Evolutionary conservation across 1,284 basidiomycete species (phyloP), one percentile per base, ranked within the genome.

Genomic region (Testicularia cyperi): DNA sequence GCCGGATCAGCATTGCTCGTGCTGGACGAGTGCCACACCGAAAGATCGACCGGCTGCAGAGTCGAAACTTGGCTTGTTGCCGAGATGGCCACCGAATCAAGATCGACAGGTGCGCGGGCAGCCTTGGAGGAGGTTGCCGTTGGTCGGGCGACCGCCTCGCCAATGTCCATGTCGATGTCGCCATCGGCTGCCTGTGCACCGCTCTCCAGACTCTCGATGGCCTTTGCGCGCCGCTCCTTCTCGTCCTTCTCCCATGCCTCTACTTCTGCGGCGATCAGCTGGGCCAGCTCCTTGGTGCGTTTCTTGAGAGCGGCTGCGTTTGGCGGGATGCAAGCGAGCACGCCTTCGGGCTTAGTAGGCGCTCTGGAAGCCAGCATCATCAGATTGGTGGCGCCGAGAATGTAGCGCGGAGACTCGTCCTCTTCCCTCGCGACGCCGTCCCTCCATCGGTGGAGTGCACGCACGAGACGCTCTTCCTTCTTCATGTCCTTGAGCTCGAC

Each of bases 401-500:
- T 38, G 34, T 68, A 73, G 26, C 86, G 80, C 5, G 84, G 83
- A 71, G 88, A 88, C 77, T 97, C 94, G 74, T 97, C 94, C 60
- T 91, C 86, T 48, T 86, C 84, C 38, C 91, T 81, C 0, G 91
- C 89, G 1, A 87, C 78, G 3, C 74, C 70, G 72, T 97, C 92
- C 57, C 94, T 82, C 94, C 94, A 97, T 22, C 78, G 80, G 77
- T 95, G 90, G 15, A 95, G 79, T 0, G 81, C 80, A 46, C 81
- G 83, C 75, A 88, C 89, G n/a, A 91, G 35, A 9, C 70, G 28
- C 35, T 70, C 83, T 30, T 81, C 81, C 37, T 71, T 57, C 32
- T 61, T 65, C 53, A 75, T 55, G 18, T 58, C 38, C n/a, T 31
- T 32, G 15, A 63, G 18, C 31, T 67, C 46, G 13, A 31, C 49